Evolutionary conservation across 352 stramenopile species (phyloP).

Genomic region (Phytophthora megakarya): DNA sequence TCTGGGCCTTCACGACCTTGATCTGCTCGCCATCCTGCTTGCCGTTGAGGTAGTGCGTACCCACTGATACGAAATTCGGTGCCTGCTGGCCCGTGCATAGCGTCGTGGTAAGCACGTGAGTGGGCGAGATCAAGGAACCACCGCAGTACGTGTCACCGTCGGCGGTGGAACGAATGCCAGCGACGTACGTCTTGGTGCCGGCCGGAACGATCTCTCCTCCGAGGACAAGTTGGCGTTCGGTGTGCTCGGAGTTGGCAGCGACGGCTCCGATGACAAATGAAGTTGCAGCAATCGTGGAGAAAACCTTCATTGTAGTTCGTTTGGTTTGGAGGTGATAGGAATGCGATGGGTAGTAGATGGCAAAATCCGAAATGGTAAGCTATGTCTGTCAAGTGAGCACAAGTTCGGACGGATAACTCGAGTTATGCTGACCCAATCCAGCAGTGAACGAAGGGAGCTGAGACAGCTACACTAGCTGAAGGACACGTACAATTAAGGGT

Average conservation of each 20-base stretch:
- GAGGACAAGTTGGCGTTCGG: background rate
- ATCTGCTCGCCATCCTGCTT: background rate
- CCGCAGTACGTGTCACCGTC: background rate
- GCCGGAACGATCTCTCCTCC: background rate
- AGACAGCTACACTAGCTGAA: too few relatives aligned
- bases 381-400: too few relatives aligned
- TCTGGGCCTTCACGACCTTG: background rate
- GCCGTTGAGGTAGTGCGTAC: background rate
- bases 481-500: too few relatives aligned
- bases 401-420: too few relatives aligned
- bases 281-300: background rate
- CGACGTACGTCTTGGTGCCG: conserved; percentile 1
- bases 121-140: background rate
- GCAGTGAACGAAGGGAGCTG: too few relatives aligned
- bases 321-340: background rate
- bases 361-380: conserved; percentile 1
- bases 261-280: background rate
- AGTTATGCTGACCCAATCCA: too few relatives aligned
- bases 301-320: background rate
- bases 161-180: background rate
- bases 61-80: background rate
- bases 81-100: background rate
- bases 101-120: background rate
- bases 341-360: background rate
- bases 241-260: background rate